Base-by-base conservation (phyloP, 345 rosid genomes). In the Linum trigynum region DNA sequence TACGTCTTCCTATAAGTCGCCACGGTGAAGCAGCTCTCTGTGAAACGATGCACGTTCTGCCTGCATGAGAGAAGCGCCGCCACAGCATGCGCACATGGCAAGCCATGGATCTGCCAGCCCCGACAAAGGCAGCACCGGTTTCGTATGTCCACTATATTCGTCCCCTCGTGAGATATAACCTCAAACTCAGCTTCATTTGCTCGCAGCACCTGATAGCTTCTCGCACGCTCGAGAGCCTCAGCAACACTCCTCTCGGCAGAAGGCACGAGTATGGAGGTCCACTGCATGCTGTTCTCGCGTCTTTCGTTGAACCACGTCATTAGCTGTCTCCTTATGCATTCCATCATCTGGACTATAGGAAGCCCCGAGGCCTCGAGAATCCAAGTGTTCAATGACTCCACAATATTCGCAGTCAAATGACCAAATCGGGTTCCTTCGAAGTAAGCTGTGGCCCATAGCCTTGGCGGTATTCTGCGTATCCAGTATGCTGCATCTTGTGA, bases 291-390 rank as follows among this genome's bases (percentile, higher is more conserved):
- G 55, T 86, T 81, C 73, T 94, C 99, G 0, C 96, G 85, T 42
- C 96, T 88, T 67, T 90, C 97, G 17, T 88, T 94, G 79, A 94
- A 94, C 97, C 99, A 94, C 57, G 92, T 88, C 97, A 94, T 94
- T 12, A 94, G 84, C 77, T 94, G 97, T 78, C 99, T 84, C 80
- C 97, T 82, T 64, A 94, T 90, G 76, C 96, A 90, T 73, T 90
- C 97, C 96, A 90, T 88, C 99, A 94, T 94, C 86, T 90, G 97
- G 68, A 94, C 85, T 23, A 94, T 86, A 0, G 99, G 99, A 78
- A 88, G 99, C 32, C 99, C 97, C 1, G 96, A 88, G 15, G 99
- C 99, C 74, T 94, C 99, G 12, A 80, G 72, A 56, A 94, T 94
- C 99, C 96, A 94, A 23, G 85, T 66, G 76, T 88, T 94, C 38